Conservation (phyloP, 108 stramenopile species). For the Asterionellopsis glacialis region DNA sequence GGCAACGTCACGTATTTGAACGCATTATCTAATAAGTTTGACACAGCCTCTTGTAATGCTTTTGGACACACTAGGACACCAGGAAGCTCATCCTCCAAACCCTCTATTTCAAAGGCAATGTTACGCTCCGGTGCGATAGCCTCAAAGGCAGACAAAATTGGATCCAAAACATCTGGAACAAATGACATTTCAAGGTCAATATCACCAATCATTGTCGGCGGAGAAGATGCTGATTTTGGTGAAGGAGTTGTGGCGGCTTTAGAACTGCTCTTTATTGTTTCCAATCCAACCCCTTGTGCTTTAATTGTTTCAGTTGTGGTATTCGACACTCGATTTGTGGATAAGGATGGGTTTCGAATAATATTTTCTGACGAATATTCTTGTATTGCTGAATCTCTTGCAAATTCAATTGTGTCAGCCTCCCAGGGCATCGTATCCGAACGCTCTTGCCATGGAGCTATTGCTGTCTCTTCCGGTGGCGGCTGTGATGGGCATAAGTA, state of each 20-base stretch:
- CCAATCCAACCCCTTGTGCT: neutral
- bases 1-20: slow-evolving; percentile 63
- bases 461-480: neutral
- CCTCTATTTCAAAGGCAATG: slow-evolving; percentile 58
- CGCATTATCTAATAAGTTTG: slow-evolving; percentile 83
- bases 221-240: slow-evolving; percentile 1
- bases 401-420: slow-evolving; percentile 12
- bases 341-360: neutral
- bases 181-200: slow-evolving; percentile 68
- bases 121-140: slow-evolving; percentile 61
- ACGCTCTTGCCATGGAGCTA: neutral
- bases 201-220: slow-evolving; percentile 35
- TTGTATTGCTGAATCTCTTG: neutral
- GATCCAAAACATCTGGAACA: slow-evolving; percentile 63
- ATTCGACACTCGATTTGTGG: slow-evolving; percentile 1
- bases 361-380: neutral
- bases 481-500: slow-evolving; percentile 16
- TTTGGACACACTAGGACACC: slow-evolving; percentile 57
- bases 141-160: slow-evolving; percentile 50
- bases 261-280: too few relatives aligned
- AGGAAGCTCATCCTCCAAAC: slow-evolving; percentile 54
- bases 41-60: slow-evolving; percentile 66
- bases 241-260: neutral
- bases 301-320: slow-evolving; percentile 5
- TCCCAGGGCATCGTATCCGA: neutral